These are phyloP conservation scores for Elongisporangium anandrum DNA, from an alignment of 352 stramenopile genomes.

Conservation along the genomic window DNA sequence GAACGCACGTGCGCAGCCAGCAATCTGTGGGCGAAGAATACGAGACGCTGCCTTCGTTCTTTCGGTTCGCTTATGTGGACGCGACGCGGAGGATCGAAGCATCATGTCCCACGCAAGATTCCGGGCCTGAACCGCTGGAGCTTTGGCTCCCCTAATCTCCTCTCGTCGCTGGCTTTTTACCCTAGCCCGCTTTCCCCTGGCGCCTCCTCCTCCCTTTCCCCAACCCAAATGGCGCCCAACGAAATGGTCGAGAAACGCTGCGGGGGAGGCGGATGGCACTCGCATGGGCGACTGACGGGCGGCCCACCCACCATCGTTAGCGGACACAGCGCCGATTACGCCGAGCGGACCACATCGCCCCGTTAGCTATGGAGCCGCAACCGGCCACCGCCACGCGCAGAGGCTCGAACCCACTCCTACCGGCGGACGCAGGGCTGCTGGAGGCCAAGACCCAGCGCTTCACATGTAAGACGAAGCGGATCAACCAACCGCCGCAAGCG, in stretches of 20 bases:
- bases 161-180: not conserved
- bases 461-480: conserved; percentile 41
- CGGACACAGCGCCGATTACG: not conserved
- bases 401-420: not conserved
- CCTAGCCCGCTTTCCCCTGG: not conserved
- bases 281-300: not conserved
- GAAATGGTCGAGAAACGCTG: conserved; percentile 1
- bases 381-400: not conserved
- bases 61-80: not conserved
- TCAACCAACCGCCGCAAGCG: not conserved
- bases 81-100: not conserved
- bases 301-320: conserved; percentile 1
- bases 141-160: not conserved
- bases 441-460: conserved; percentile 60
- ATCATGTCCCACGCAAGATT: not conserved
- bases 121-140: not conserved
- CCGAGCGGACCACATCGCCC: not conserved
- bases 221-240: not conserved
- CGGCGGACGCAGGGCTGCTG: conserved; percentile 12
- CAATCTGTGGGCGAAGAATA: not conserved
- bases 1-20: not conserved
- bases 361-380: not conserved
- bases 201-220: not conserved
- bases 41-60: not conserved
- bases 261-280: not conserved